Conservation (phyloP, 768 basidiomycete species). For the Obba rivulosa region DNA sequence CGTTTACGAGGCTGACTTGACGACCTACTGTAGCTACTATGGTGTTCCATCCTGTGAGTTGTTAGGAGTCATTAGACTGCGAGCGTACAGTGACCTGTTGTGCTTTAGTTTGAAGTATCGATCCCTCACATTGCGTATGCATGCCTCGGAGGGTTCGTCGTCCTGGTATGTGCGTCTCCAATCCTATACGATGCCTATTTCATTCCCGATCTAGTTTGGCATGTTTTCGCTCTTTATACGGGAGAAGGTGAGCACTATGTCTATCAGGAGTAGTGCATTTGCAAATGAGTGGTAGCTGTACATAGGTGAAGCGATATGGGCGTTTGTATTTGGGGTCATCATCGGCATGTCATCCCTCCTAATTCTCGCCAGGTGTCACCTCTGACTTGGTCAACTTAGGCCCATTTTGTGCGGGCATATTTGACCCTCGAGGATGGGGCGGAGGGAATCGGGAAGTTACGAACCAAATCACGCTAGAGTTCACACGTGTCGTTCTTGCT, state of each 20-base stretch:
- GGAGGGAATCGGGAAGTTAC: conserved; percentile 36
- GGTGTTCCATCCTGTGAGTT: conserved; percentile 46
- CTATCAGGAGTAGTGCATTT: background rate
- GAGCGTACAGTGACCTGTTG: conserved; percentile 11
- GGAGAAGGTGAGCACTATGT: conserved; percentile 50
- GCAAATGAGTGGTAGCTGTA: conserved; percentile 50
- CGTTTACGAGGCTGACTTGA: conserved; percentile 2
- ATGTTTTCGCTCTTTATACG: conserved; percentile 93
- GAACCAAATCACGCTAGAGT: conserved; percentile 85
- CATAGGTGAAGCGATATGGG: conserved; percentile 95
- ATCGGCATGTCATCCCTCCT: conserved; percentile 48
- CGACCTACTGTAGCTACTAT: conserved; percentile 23
- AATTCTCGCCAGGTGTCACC: background rate
- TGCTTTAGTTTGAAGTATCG: conserved; percentile 48
- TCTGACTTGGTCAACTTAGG: conserved; percentile 37
- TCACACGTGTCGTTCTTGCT: conserved; percentile 88
- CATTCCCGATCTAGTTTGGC: conserved; percentile 57
- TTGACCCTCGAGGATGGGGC: conserved; percentile 80
- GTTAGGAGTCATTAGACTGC: background rate
- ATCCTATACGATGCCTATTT: background rate
- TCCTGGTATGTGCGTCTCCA: conserved; percentile 44
- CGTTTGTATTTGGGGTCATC: conserved; percentile 89
- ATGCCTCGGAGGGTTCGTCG: conserved; percentile 76
- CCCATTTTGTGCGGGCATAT: conserved; percentile 76
- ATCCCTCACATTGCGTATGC: conserved; percentile 75